phyloP scores from a whole-genome alignment of 208 protist species.

The Histomonas meleagridis region DNA sequence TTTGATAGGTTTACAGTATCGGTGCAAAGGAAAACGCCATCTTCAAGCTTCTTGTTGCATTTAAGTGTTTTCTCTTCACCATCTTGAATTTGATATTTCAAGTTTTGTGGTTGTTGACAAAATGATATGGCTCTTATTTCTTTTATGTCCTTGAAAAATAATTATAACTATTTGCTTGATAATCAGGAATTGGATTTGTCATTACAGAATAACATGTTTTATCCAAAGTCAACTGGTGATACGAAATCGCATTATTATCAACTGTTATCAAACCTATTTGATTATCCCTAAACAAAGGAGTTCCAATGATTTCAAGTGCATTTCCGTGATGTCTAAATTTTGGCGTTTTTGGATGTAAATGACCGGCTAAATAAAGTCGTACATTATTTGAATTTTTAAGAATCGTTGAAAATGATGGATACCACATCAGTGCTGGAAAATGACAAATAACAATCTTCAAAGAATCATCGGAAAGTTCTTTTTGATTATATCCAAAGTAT shows the following conservation, averaged over 20 bases:
- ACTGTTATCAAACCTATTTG: background rate
- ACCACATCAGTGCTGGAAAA: background rate
- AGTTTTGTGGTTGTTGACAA: no score
- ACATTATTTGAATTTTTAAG: background rate
- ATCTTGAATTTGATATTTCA: no score
- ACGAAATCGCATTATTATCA: background rate
- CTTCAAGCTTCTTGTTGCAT: no score
- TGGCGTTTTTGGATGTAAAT: background rate
- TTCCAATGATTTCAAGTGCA: background rate
- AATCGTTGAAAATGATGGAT: background rate
- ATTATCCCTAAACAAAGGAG: constrained; percentile 18
- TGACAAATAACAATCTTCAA: background rate
- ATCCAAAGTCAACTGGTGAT: background rate
- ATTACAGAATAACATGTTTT: background rate
- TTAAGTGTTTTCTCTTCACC: no score
- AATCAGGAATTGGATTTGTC: background rate
- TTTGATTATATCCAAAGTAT: background rate
- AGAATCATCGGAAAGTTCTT: background rate
- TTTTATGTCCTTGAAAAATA: background rate
- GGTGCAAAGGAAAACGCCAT: no score
- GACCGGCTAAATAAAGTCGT: background rate
- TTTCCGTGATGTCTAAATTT: background rate
- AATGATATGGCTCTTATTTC: no score
- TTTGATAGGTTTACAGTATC: no score
- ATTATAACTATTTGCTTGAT: background rate